A percentile compares a stretch with the other conserved stretches of the same genome.
phyloP scores from a whole-genome alignment of 73 alveolate species.

The Blepharisma stoltei region DNA sequence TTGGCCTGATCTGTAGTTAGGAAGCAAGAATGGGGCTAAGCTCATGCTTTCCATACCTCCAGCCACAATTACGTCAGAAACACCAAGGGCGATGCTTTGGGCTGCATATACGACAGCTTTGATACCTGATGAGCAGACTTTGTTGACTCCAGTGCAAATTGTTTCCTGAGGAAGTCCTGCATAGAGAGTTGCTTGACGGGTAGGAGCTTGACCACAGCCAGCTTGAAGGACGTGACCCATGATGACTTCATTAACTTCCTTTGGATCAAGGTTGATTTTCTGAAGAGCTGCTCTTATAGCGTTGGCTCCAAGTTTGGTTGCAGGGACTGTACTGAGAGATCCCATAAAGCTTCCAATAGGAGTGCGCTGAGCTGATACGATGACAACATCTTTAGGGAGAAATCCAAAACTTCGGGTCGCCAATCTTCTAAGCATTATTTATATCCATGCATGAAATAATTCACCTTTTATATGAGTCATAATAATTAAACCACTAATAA shows the following conservation, averaged over 20 bases:
- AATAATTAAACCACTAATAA: no score
- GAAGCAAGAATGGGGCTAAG: constrained; percentile 71
- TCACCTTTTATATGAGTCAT: no score
- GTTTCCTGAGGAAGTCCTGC: constrained; percentile 66
- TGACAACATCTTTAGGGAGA: constrained; percentile 38
- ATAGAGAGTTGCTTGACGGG: constrained; percentile 74
- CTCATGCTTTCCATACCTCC: constrained; percentile 89
- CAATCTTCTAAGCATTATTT: neutral
- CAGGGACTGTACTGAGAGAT: constrained; percentile 58
- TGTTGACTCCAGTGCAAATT: constrained; percentile 64
- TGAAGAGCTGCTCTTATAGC: constrained; percentile 75
- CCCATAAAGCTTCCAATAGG: constrained; percentile 79
- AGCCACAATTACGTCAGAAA: constrained; percentile 62
- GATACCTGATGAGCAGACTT: constrained; percentile 85
- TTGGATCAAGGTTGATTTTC: constrained; percentile 49
- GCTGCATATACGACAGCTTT: constrained; percentile 83
- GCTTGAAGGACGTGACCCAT: constrained; percentile 76
- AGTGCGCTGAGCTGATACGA: constrained; percentile 67
- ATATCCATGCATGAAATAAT: neutral
- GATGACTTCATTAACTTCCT: constrained; percentile 66
- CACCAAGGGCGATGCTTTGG: constrained; percentile 72
- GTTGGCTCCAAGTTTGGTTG: constrained; percentile 59
- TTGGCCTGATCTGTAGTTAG: constrained; percentile 66
- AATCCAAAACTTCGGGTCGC: constrained; percentile 6
- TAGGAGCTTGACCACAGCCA: constrained; percentile 81